These are phyloP conservation scores for Pelargonium nanum DNA, from an alignment of 345 rosid species.

Conservation along the genomic window DNA sequence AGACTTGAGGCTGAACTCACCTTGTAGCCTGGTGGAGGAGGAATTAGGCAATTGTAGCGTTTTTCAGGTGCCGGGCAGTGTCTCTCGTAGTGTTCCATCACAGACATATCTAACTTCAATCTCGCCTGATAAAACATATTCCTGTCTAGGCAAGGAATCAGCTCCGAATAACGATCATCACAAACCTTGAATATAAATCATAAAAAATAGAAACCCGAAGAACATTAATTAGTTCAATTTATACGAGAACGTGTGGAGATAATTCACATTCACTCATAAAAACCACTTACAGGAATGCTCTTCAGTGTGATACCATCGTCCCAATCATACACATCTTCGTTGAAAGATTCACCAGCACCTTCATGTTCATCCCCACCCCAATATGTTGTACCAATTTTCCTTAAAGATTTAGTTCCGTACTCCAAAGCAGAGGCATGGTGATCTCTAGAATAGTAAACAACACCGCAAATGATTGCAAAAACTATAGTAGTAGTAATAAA, in stretches of 20 bases:
- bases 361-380: conserved; percentile 82
- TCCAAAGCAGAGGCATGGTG: conserved; percentile 62
- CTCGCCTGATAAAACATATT: conserved; percentile 84
- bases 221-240: not conserved
- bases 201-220: not conserved
- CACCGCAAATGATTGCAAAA: conserved; percentile 50
- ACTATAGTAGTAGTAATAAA: conserved; percentile 43
- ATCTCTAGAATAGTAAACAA: conserved; percentile 43
- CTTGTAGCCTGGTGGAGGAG: conserved; percentile 97
- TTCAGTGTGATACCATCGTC: conserved; percentile 38
- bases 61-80: conserved; percentile 96
- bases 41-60: conserved; percentile 89
- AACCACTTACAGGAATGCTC: conserved; percentile 74
- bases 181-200: conserved; percentile 53
- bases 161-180: conserved; percentile 87
- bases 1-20: conserved; percentile 28
- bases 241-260: conserved; percentile 1
- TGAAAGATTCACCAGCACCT: conserved; percentile 42
- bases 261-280: conserved; percentile 1
- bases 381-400: conserved; percentile 73
- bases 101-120: conserved; percentile 80
- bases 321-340: conserved; percentile 46
- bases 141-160: conserved; percentile 94
- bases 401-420: conserved; percentile 54
- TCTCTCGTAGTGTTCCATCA: conserved; percentile 98